phyloP scores from a whole-genome alignment of 768 basidiomycete species.

The Lactarius akahatsu region DNA sequence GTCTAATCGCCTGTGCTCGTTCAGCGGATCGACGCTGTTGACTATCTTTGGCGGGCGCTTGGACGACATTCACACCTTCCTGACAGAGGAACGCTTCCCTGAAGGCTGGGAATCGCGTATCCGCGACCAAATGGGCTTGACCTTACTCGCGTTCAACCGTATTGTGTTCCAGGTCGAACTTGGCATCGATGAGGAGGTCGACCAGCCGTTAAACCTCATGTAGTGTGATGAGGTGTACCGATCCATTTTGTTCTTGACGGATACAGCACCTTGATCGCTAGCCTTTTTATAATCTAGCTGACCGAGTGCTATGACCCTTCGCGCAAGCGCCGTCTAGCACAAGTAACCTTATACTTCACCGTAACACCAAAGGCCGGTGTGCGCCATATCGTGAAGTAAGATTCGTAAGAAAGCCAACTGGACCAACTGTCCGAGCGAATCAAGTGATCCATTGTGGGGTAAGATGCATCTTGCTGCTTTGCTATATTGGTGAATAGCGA shows the following conservation, averaged over 20 bases:
- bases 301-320: conserved; percentile 6
- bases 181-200: conserved; percentile 35
- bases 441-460: conserved; percentile 5
- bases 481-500: too few species aligned
- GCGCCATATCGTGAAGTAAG: neutral
- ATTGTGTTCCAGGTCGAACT: conserved; percentile 35
- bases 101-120: conserved; percentile 68
- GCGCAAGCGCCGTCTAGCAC: conserved; percentile 8
- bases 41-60: conserved; percentile 68
- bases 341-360: conserved; percentile 6
- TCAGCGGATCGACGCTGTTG: conserved; percentile 60
- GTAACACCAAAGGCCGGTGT: conserved; percentile 12
- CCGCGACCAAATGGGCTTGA: conserved; percentile 55
- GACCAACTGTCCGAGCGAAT: conserved; percentile 34
- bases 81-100: conserved; percentile 68
- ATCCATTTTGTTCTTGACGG: neutral
- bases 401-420: neutral
- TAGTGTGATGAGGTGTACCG: neutral
- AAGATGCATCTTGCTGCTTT: too few species aligned
- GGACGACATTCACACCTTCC: conserved; percentile 50
- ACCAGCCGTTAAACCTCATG: conserved; percentile 14
- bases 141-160: conserved; percentile 54
- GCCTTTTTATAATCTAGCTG: neutral
- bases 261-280: neutral
- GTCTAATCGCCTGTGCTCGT: neutral